Evolutionary conservation across 202 grass and related monocot species (phyloP).

Genomic region (Panicum virgatum): DNA sequence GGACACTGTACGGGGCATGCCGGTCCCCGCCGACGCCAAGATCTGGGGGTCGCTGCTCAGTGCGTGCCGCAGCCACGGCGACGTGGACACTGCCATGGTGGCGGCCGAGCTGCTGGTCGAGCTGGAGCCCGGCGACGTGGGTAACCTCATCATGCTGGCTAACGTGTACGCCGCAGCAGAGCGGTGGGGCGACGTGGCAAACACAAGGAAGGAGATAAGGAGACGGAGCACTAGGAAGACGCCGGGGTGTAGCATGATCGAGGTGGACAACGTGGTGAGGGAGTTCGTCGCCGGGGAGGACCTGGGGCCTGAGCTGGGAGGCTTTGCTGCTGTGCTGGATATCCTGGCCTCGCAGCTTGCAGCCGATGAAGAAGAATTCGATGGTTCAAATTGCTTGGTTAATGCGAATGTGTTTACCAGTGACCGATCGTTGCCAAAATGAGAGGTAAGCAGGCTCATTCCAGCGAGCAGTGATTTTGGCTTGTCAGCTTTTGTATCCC

Average conservation of each 20-base stretch:
- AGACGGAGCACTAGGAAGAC: constrained; percentile 52
- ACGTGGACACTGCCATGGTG: constrained; percentile 47
- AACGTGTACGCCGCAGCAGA: constrained; percentile 49
- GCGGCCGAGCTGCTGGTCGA: constrained; percentile 45
- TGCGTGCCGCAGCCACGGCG: constrained; percentile 60
- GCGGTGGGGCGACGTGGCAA: constrained; percentile 56
- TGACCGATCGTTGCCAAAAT: background rate
- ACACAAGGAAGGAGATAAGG: constrained; percentile 53
- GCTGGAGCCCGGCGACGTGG: constrained; percentile 48
- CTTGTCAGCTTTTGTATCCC: background rate
- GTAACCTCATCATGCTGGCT: constrained; percentile 63
- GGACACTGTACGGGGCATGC: background rate
- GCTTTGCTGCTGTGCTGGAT: constrained; percentile 33
- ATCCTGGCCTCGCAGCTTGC: constrained; percentile 43
- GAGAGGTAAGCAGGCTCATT: background rate
- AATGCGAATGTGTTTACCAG: background rate
- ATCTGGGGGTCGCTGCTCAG: constrained; percentile 41
- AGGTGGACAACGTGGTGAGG: constrained; percentile 63
- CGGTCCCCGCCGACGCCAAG: background rate
- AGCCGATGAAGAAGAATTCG: background rate
- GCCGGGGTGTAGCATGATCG: constrained; percentile 67
- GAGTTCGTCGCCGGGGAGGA: constrained; percentile 66
- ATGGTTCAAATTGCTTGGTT: background rate
- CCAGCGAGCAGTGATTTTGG: background rate
- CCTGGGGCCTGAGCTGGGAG: constrained; percentile 39